These are phyloP conservation scores for Fusarium napiforme DNA, from an alignment of 2,329 filamentous ascomycete genomes.

Conservation along the genomic window DNA sequence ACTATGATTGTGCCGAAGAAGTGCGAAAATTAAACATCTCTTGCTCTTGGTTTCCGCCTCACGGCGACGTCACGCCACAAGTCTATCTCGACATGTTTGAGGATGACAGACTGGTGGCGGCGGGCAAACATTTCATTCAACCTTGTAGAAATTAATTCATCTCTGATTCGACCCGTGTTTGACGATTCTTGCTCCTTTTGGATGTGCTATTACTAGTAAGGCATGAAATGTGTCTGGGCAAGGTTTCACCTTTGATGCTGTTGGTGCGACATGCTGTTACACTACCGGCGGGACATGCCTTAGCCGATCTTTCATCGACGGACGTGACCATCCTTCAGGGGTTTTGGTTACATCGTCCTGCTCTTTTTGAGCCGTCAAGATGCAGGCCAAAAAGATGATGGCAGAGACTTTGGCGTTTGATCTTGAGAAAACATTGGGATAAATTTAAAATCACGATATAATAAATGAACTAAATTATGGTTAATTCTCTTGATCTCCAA, in stretches of 20 bases:
- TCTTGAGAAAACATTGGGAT: neutral
- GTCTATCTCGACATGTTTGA: constrained; percentile 19
- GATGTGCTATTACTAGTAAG: neutral
- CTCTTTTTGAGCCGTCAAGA: neutral
- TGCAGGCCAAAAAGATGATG: constrained; percentile 5
- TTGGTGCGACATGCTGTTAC: neutral
- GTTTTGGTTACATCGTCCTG: constrained; percentile 33
- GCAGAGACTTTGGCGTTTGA: neutral
- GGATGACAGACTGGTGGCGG: constrained; percentile 37
- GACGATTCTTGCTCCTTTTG: constrained; percentile 5
- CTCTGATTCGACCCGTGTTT: constrained; percentile 2
- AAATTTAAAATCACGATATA: neutral
- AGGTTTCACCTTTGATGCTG: constrained; percentile 19
- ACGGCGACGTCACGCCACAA: constrained; percentile 42
- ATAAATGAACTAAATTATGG: too few relatives aligned
- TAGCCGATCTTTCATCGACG: constrained; percentile 20
- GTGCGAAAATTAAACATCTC: constrained; percentile 80
- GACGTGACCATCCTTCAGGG: constrained; percentile 12
- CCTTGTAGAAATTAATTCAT: constrained; percentile 15
- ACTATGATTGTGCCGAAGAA: constrained; percentile 98
- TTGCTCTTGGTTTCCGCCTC: constrained; percentile 46
- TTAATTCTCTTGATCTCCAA: too few relatives aligned
- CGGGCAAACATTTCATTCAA: constrained; percentile 45
- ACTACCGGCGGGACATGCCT: neutral
- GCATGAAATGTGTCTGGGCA: constrained; percentile 21